Evolutionary conservation across 2,329 filamentous ascomycete species (phyloP), one percentile per base, ranked within the genome.

Genomic region (Hirsutella rhossiliensis): DNA sequence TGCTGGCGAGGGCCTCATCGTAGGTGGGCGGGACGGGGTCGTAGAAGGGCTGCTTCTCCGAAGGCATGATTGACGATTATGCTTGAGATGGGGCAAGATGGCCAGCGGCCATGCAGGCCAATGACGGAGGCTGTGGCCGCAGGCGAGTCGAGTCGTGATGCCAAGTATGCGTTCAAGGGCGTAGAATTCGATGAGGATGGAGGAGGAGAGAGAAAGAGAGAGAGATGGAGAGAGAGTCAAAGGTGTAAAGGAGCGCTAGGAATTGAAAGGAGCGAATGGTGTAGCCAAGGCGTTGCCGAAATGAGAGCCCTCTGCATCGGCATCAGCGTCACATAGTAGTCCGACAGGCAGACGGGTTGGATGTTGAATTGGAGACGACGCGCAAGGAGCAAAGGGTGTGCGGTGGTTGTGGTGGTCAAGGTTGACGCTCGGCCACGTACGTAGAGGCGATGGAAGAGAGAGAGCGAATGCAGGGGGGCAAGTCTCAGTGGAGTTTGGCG

Each of bases 21-120:
- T 67, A 67, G 12, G 63, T 65, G 37, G 65, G 65, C 45, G 65
- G 65, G 49, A 66, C 61, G 42, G 65, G 63, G 42, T 67, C 62
- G 55, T 67, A 67, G 47, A 66, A 66, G 45, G 63, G 63, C 49
- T 56, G 48, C 55, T 66, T 66, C 54, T 66, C 63, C 40, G 62
- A 62, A 52, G 59, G 62, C 61, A 61, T 63, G 41, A 19, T 44
- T 41, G 45, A 31, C 47, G 41, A 42, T 11, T 11, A 9, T 13
- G 3, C 13, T 40, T 29, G 13, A 38, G n/a, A 32, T 34, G 15
- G 31, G 43, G 31, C 41, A 38, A 43, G 27, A 45, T 11, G 41
- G 43, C 36, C 43, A 40, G 42, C 36, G 45, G 50, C 51, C 51
- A 52, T 53, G 39, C 47, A 50, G 50, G 41, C 48, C 47, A 37